Base-by-base conservation (phyloP, 202 grass and related monocot species). In the Panicum hallii region DNA sequence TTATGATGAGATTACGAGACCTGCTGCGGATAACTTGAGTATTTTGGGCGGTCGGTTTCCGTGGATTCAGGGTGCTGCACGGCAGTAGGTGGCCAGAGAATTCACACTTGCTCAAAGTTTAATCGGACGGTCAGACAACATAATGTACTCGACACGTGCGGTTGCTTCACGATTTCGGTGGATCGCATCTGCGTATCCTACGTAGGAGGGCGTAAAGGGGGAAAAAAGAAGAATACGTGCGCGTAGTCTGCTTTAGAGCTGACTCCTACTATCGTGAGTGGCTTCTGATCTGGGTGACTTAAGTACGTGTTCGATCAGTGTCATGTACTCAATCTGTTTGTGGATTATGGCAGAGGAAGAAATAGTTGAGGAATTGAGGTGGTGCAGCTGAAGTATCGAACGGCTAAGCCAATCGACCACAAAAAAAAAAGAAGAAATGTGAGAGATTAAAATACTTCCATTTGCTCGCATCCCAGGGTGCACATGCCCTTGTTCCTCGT, bases 161-260 rank as follows among this genome's bases (percentile, higher is more conserved):
- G 53, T 90, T 63, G 79, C 84, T 87, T 87, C 62, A 32, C 62
- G 50, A 45, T 83, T 83, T 87, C 49, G 60, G 61, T 83, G 79
- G 88, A 90, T 87, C 79, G 74, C 49, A 64, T 23, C 2, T 55
- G 45, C 14, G 15, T 66, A 69, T 38, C 17, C 9, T 81, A 81
- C 34, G 56, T 46, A 76, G 64, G 49, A 60, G 28, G 61, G 49
- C 19, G 1, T 26, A 26, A 26, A 26, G 26, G n/a, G n/a, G n/a
- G 1, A 26, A 26, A 64, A 46, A 40, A 60, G 4, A 38, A 57
- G 32, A 2, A 83, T 67, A 53, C 50, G 5, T 11, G 11, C 9
- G 43, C 47, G 3, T 14, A 32, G 16, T 61, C 54, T 34, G 22
- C 60, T 73, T 67, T 58, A 22, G 56, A 61, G 32, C 61, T 52